phyloP scores from a whole-genome alignment of 2,329 filamentous ascomycete genomes.

The Penicillium hordei region DNA sequence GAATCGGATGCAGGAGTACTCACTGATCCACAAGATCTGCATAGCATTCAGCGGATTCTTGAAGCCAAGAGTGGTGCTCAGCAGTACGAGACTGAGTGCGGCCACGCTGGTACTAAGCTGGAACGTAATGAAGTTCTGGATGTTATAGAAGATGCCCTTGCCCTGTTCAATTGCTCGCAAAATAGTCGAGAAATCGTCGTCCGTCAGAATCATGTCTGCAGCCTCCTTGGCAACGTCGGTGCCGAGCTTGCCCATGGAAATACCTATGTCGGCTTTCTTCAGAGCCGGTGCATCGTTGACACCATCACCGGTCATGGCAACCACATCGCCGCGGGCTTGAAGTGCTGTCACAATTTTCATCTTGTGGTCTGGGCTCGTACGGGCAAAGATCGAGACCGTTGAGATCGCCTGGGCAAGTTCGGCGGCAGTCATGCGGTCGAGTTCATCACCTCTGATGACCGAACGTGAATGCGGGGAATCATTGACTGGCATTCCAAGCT shows the following conservation, averaged over 20 bases:
- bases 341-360: constrained; percentile 93
- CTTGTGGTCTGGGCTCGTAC: constrained; percentile 96
- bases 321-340: constrained; percentile 89
- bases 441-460: constrained; percentile 84
- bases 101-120: constrained; percentile 97
- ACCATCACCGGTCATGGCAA: constrained; percentile 98
- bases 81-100: constrained; percentile 81
- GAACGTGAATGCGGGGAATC: constrained; percentile 53
- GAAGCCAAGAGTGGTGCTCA: constrained; percentile 90
- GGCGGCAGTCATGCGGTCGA: constrained; percentile 86
- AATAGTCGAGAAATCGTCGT: constrained; percentile 89
- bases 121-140: constrained; percentile 98
- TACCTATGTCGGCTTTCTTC: constrained; percentile 96
- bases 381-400: constrained; percentile 89
- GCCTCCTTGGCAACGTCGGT: constrained; percentile 97
- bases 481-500: constrained; percentile 88
- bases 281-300: constrained; percentile 96
- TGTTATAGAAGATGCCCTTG: constrained; percentile 99
- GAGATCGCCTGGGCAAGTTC: constrained; percentile 83
- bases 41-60: constrained; percentile 96
- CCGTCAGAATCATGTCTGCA: constrained; percentile 82
- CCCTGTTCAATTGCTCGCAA: constrained; percentile 95
- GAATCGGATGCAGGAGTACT: constrained; percentile 42
- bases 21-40: constrained; percentile 99
- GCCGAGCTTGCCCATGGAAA: constrained; percentile 91